Conservation (phyloP, 495 filamentous ascomycete genomes). For the Penicillium fimorum region DNA sequence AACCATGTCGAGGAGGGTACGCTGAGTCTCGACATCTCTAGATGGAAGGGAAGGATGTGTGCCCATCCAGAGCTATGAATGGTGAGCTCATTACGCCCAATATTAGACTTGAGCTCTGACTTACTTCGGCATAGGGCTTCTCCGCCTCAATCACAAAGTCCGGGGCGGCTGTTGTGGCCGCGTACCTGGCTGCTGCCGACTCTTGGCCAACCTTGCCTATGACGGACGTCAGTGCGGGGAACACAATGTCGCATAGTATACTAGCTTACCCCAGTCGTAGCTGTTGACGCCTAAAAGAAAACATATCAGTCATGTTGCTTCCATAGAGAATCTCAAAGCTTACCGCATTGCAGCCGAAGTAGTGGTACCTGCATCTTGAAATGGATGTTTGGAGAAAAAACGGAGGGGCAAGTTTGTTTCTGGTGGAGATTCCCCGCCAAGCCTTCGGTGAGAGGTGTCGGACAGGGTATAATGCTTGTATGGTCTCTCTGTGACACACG, state of each 20-base stretch:
- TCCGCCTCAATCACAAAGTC: constrained; percentile 75
- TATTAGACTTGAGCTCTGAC: constrained; percentile 13
- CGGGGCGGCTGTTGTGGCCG: constrained; percentile 68
- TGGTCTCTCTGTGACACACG: constrained; percentile 6
- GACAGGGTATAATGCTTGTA: neutral
- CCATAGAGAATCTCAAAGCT: constrained; percentile 11
- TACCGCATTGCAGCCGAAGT: constrained; percentile 89
- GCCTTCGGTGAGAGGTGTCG: constrained; percentile 14
- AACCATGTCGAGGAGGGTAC: constrained; percentile 85
- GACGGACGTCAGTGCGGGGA: constrained; percentile 30
- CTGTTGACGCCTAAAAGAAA: constrained; percentile 73
- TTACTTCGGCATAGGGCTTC: constrained; percentile 80
- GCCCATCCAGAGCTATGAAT: constrained; percentile 89
- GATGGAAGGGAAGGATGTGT: constrained; percentile 95
- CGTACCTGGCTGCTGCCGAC: constrained; percentile 72
- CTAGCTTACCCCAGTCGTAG: constrained; percentile 85
- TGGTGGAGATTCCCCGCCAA: constrained; percentile 31
- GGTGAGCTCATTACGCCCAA: constrained; percentile 21
- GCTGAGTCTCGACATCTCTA: constrained; percentile 78
- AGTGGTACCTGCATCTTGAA: constrained; percentile 76
- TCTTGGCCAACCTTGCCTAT: constrained; percentile 70
- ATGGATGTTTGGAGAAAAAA: constrained; percentile 13
- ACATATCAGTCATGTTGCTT: constrained; percentile 5
- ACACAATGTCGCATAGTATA: constrained; percentile 12
- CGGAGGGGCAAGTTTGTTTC: constrained; percentile 18